Evolutionary conservation across 805 yeast species (phyloP), one percentile per base, ranked within the genome.

Genomic region (Saturnispora quitensis): DNA sequence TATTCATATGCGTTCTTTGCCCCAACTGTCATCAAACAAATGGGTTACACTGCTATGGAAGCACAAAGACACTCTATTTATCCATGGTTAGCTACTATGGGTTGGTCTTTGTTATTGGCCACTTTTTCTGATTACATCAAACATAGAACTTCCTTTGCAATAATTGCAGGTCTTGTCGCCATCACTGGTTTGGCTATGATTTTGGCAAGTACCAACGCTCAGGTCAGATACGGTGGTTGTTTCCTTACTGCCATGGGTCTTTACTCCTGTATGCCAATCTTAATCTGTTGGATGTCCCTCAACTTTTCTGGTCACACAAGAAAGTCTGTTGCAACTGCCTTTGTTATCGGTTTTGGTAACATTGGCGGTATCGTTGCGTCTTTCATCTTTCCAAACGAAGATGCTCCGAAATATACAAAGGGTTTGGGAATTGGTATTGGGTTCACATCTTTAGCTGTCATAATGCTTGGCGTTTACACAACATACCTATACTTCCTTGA

Each of bases 11-110:
- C 89, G 13, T 83, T 78, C 66, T 84, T 84, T 63, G 82, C 89
- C 24, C 81, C 87, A 43, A 72, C 84, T 36, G 82, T 84, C 61
- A 81, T 84, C 62, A 71, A 69, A 47, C 66, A 75, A 40, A 72
- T 84, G 69, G 84, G 85, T 22, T 75, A 82, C 71, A 74, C 88
- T 1, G 82, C 86, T 5, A 84, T 81, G 59, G 72, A 77, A 52
- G 91, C 95, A 12, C 88, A 88, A 66, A 77, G 83, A 53, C 83
- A 82, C 68, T 84, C 95, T 0, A 86, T 89, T 47, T 89, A 88
- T 58, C 95, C 95, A 17, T 88, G 95, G 90, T 72, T 86, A 47
- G 70, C 75, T 28, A 86, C 95, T 0, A 85, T 88, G 62, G 89
- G 84, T 9, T 69, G 75, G 28, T 77, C 83, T 38, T 80, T 82